Percentiles rank a stretch among this genome's conserved stretches.
Evolutionary conservation across 208 protist genomes (phyloP).

Genomic region (Trypanosoma grayi): DNA sequence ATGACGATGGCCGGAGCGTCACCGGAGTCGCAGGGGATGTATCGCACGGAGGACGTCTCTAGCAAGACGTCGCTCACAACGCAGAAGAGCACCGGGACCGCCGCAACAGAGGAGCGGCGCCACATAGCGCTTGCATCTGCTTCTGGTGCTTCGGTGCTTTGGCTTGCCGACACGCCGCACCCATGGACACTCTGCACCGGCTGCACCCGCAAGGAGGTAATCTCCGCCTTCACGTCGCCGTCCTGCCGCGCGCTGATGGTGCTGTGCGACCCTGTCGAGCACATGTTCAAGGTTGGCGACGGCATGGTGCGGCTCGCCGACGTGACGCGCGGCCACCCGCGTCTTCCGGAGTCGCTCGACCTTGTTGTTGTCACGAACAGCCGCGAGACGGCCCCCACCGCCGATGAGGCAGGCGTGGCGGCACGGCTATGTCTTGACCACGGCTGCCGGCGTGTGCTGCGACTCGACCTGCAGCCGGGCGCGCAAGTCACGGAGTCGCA

Average conservation of each 20-base stretch:
- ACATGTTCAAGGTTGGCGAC: slow-evolving; percentile 61
- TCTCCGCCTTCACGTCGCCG: slow-evolving; percentile 47
- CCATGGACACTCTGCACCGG: slow-evolving; percentile 51
- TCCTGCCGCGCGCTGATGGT: slow-evolving; percentile 50
- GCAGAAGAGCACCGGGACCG: not conserved
- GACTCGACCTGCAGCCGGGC: slow-evolving; percentile 49
- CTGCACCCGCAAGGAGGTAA: slow-evolving; percentile 81
- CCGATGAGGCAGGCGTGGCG: slow-evolving; percentile 41
- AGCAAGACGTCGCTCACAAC: not conserved
- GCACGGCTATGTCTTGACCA: slow-evolving; percentile 63
- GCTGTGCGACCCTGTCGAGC: slow-evolving; percentile 41
- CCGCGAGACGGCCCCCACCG: slow-evolving; percentile 30
- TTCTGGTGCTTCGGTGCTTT: not conserved
- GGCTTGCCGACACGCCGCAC: not conserved
- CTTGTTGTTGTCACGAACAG: slow-evolving; percentile 63
- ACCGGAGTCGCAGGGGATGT: slow-evolving; percentile 6
- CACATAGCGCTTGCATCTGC: not conserved
- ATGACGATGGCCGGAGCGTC: not conserved
- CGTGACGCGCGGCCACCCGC: slow-evolving; percentile 5
- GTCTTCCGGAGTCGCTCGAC: slow-evolving; percentile 25
- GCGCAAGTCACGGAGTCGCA: slow-evolving; percentile 45
- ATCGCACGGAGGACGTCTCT: not conserved
- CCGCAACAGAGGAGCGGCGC: not conserved
- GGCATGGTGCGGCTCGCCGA: slow-evolving; percentile 46
- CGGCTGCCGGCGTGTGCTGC: slow-evolving; percentile 65